Base-by-base conservation (phyloP, 805 yeast genomes). In the Ogataea parapolymorpha region DNA sequence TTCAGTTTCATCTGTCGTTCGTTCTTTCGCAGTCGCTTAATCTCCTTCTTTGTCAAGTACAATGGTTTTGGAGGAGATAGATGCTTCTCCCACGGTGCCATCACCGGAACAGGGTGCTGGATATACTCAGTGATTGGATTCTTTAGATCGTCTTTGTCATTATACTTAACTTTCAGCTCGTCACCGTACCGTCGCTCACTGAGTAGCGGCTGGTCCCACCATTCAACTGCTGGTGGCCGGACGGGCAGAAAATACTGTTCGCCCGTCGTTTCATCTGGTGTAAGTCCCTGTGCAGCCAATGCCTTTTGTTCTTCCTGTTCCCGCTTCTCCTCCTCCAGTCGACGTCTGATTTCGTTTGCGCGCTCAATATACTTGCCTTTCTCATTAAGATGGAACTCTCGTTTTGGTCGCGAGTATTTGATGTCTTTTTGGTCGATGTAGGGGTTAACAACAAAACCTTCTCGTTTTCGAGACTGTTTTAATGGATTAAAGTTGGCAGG, bases 121-220 rank as follows among this genome's bases (percentile, higher is more conserved):
- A 91, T 71, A 52, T 81, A 87, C n/a, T 71, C 56, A 0, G 90
- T 73, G 1, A 88, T 75, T 0, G 85, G 82, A 29, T 59, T 58
- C 13, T 67, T 68, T 12, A 65, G 67, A 15, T 61, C 61, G 10
- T 59, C 60, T n/a, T 49, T 50, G n/a, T 58, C 68, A 26, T 64
- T 63, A 36, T 67, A 66, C 10, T 66, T 61, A 1, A 64, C 37
- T 11, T 63, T 65, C 5, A 60, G 54, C n/a, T 70, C 43, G 28
- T 66, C 54, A 2, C 57, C 58, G 49, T 75, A 72, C 29, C 56
- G 56, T 3, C 61, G 60, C 10, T 49, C 51, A 28, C 59, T 59
- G 2, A 84, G 50, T 35, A 77, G 75, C 2, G 77, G 77, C 39
- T 63, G 58, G 63, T 91, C 96, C 97, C 97, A 91, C 96, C 96